Percentiles rank a stretch among this genome's conserved stretches.
phyloP scores from a whole-genome alignment of 192 early-diverging fungal genomes.

The Podila clonocystis region DNA sequence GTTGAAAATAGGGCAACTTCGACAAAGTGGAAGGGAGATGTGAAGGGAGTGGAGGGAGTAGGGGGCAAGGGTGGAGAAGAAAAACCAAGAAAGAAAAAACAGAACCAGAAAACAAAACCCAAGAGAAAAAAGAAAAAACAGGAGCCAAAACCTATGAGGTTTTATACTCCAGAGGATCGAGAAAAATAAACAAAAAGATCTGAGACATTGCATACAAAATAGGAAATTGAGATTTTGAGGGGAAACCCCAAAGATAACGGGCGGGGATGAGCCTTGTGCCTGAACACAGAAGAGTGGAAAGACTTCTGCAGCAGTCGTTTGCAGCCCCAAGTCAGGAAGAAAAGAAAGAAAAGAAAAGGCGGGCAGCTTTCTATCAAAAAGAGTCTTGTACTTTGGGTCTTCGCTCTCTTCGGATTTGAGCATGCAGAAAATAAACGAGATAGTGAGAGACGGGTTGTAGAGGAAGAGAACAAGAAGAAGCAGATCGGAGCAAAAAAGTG shows the following conservation, averaged over 20 bases:
- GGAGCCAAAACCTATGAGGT: not conserved
- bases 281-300: too few species aligned
- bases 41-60: not conserved
- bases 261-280: too few species aligned
- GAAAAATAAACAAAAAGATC: not conserved
- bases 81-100: not conserved
- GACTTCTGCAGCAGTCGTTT: too few species aligned
- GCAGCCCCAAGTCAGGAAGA: not conserved
- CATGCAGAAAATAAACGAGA: too few species aligned
- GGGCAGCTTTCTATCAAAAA: not conserved
- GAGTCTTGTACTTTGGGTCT: too few species aligned
- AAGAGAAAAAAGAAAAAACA: not conserved
- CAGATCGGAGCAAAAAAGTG: not conserved
- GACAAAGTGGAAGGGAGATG: not conserved
- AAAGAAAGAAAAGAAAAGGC: not conserved
- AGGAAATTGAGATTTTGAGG: not conserved
- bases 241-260: not conserved
- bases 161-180: too few species aligned
- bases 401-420: too few species aligned
- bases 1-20: not conserved
- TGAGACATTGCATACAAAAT: not conserved
- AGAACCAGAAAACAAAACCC: not conserved
- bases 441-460: too few species aligned
- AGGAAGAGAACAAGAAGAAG: not conserved
- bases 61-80: not conserved